These are phyloP conservation scores for Lathyrus tuberosus DNA, from an alignment of 306 rosid genomes.

Conservation along the genomic window DNA sequence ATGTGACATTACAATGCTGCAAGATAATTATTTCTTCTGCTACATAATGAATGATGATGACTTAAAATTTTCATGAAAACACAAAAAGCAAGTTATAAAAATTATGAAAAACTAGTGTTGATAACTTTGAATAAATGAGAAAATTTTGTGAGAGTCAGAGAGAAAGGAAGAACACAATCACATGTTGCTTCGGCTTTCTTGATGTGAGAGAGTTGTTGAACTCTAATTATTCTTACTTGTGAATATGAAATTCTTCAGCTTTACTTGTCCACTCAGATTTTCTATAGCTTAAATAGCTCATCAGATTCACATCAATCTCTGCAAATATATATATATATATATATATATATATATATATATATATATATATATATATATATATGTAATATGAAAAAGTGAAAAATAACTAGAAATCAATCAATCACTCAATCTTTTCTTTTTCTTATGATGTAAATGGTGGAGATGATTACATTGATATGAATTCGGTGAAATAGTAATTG, in stretches of 20 bases:
- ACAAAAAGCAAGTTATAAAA: constrained; percentile 31
- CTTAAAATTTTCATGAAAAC: constrained; percentile 21
- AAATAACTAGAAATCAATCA: background rate
- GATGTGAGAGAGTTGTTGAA: constrained; percentile 43
- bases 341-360: no score
- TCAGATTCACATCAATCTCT: constrained; percentile 41
- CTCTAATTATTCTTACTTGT: constrained; percentile 62
- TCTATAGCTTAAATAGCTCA: constrained; percentile 25
- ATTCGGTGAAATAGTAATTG: no score
- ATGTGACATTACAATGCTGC: constrained; percentile 38
- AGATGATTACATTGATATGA: no score
- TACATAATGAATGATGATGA: constrained; percentile 32
- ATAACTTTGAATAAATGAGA: constrained; percentile 31
- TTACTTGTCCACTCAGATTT: constrained; percentile 47
- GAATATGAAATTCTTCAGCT: constrained; percentile 44
- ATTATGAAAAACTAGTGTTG: constrained; percentile 28
- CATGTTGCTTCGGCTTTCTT: constrained; percentile 54
- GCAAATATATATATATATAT: no score
- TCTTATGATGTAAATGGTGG: background rate
- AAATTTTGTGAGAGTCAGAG: constrained; percentile 30
- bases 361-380: no score
- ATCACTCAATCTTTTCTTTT: background rate
- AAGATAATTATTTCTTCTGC: constrained; percentile 31
- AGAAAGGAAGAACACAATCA: constrained; percentile 44
- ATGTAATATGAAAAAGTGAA: no score